Conservation (phyloP, 305 asterid genomes). For the Fraxinus velutina region DNA sequence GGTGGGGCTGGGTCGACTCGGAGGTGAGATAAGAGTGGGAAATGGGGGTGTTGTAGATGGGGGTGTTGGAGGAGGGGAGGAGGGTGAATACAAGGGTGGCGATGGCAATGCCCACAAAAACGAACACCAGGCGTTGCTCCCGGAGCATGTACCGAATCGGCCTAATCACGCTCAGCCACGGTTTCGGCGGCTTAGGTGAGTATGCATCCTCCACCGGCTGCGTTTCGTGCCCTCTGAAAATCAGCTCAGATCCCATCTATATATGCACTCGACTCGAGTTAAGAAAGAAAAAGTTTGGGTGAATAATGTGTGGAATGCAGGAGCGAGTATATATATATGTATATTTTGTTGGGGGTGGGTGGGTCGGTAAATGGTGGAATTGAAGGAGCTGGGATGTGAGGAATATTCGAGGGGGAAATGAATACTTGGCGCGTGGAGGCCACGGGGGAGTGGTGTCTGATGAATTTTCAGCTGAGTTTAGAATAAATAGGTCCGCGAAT, state of each 20-base stretch:
- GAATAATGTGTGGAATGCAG: not conserved
- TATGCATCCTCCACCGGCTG: slow-evolving; percentile 47
- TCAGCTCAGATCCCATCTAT: slow-evolving; percentile 72
- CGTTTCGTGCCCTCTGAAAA: slow-evolving; percentile 77
- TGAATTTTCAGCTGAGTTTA: slow-evolving; percentile 15
- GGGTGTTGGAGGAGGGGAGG: slow-evolving; percentile 31
- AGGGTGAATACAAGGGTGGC: slow-evolving; percentile 58
- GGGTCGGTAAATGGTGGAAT: not conserved
- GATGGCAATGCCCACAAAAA: slow-evolving; percentile 74
- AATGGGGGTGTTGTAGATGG: slow-evolving; percentile 24
- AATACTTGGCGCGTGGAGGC: slow-evolving; percentile 16
- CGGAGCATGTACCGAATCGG: slow-evolving; percentile 76
- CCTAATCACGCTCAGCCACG: slow-evolving; percentile 55
- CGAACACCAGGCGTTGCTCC: slow-evolving; percentile 78
- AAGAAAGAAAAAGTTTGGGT: not conserved
- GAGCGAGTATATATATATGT: not conserved
- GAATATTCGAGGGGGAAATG: slow-evolving; percentile 8
- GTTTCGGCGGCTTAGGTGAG: slow-evolving; percentile 75
- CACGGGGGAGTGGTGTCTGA: not conserved
- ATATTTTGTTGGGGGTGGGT: not conserved
- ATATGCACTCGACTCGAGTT: not conserved
- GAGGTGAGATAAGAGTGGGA: slow-evolving; percentile 22
- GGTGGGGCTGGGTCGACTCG: slow-evolving; percentile 36
- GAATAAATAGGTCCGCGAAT: slow-evolving; percentile 25
- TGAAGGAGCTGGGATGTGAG: not conserved